phyloP scores from a whole-genome alignment of 805 yeast species.

The Teunomyces kruisii region DNA sequence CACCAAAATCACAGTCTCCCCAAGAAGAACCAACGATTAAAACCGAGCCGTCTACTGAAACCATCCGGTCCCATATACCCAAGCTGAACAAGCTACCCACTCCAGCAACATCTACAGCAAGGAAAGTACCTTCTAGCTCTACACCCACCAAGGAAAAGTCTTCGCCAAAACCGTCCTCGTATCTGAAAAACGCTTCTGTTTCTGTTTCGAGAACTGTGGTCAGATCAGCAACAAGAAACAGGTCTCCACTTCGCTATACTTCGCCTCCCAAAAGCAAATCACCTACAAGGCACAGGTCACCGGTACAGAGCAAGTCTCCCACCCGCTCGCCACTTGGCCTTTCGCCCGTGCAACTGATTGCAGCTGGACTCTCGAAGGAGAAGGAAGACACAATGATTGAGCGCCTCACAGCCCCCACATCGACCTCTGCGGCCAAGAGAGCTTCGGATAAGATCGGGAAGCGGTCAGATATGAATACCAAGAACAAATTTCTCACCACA shows the following conservation, averaged over 20 bases:
- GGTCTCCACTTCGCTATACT: background rate
- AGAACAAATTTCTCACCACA: constrained; percentile 37
- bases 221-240: background rate
- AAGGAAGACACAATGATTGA: constrained; percentile 8
- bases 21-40: background rate
- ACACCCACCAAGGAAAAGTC: background rate
- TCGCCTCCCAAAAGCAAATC: background rate
- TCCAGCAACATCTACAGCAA: background rate
- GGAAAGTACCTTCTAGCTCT: background rate
- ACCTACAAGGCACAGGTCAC: background rate
- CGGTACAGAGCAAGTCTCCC: background rate
- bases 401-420: constrained; percentile 30
- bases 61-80: background rate
- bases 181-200: background rate
- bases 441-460: constrained; percentile 4
- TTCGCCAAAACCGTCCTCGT: background rate
- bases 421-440: constrained; percentile 29
- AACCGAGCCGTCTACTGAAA: background rate
- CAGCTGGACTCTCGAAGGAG: background rate
- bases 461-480: constrained; percentile 12
- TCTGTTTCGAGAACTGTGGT: background rate
- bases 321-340: background rate
- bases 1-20: background rate
- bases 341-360: background rate
- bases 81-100: background rate